phyloP scores from a whole-genome alignment of 768 basidiomycete species.

The Hericium erinaceus region DNA sequence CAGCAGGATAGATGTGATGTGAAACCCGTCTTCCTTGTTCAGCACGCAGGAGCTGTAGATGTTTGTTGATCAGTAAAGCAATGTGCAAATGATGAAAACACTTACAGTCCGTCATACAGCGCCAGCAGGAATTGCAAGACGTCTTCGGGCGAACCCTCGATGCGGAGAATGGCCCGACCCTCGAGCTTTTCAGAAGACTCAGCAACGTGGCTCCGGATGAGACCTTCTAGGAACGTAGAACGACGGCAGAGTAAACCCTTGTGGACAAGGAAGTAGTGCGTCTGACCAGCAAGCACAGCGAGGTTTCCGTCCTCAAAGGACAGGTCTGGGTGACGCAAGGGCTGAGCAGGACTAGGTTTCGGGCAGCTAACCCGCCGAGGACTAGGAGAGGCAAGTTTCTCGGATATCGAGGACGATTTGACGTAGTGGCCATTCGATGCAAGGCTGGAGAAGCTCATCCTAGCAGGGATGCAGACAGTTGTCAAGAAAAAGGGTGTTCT shows the following conservation, averaged over 20 bases:
- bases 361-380: constrained; percentile 12
- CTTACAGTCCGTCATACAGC: constrained; percentile 66
- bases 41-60: constrained; percentile 10
- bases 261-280: constrained; percentile 60
- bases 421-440: constrained; percentile 13
- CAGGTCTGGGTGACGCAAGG: constrained; percentile 37
- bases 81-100: constrained; percentile 1
- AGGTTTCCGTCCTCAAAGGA: constrained; percentile 66
- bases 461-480: not conserved
- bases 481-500: no score
- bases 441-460: constrained; percentile 3
- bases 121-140: constrained; percentile 51
- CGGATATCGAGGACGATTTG: not conserved
- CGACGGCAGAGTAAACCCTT: constrained; percentile 55
- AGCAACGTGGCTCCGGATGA: constrained; percentile 24
- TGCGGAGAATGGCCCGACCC: constrained; percentile 43
- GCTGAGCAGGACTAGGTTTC: not conserved
- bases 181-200: constrained; percentile 31
- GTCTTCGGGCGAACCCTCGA: constrained; percentile 49
- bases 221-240: constrained; percentile 39
- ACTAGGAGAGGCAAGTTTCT: not conserved
- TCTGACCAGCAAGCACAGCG: constrained; percentile 44
- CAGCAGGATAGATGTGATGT: constrained; percentile 45
- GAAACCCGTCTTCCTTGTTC: constrained; percentile 42
- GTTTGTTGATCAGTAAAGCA: no score